These are phyloP conservation scores for Rhamnella rubrinervis DNA, from an alignment of 331 rosid genomes.

Conservation along the genomic window DNA sequence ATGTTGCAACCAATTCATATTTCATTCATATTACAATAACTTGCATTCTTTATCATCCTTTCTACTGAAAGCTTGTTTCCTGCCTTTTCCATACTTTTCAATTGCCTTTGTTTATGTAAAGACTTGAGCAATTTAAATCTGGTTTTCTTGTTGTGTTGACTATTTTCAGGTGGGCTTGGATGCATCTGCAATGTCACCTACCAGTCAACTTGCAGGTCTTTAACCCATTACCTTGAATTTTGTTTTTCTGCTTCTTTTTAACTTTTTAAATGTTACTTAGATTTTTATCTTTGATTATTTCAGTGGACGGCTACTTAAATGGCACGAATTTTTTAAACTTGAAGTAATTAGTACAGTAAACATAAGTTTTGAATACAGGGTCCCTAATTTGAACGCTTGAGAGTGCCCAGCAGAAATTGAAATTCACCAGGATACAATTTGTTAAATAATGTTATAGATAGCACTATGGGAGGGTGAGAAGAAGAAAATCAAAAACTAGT, in stretches of 20 bases:
- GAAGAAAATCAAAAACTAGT: not conserved
- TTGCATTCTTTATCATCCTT: not conserved
- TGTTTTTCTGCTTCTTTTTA: not conserved
- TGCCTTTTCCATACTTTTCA: not conserved
- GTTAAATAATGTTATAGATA: not conserved
- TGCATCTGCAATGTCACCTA: conserved; percentile 80
- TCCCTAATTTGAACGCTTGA: not conserved
- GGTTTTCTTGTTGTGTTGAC: not conserved
- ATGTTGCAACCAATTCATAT: not conserved
- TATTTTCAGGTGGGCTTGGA: conserved; percentile 66
- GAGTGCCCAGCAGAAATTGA: not conserved
- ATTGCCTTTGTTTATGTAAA: not conserved
- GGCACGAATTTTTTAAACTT: not conserved
- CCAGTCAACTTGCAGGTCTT: conserved; percentile 83
- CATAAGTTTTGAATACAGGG: not conserved
- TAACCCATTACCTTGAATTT: conserved; percentile 18
- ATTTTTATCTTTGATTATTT: not conserved
- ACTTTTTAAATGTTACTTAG: not conserved
- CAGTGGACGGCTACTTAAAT: not conserved
- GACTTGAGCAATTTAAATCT: not conserved
- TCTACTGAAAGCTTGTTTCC: not conserved
- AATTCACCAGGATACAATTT: not conserved
- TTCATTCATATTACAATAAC: not conserved
- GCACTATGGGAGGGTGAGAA: not conserved
- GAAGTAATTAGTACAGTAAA: not conserved